Evolutionary conservation across 2,329 filamentous ascomycete species (phyloP).

Genomic region (Trichoderma koningiopsis): DNA sequence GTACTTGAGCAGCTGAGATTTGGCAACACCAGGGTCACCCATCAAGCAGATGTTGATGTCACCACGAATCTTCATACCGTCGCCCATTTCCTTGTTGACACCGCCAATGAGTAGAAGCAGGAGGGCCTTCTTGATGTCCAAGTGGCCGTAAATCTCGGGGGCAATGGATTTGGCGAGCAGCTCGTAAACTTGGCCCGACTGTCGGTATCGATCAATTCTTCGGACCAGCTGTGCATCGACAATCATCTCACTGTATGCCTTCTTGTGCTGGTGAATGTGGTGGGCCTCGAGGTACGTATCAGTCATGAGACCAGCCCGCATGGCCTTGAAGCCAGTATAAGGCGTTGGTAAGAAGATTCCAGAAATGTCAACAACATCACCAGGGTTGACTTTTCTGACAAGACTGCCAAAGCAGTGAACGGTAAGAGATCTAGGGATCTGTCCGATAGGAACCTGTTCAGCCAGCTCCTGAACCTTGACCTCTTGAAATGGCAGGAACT

Average conservation of each 20-base stretch:
- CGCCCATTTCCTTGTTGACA: constrained; percentile 93
- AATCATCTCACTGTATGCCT: constrained; percentile 90
- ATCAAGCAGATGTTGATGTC: constrained; percentile 99
- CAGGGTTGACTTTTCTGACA: constrained; percentile 85
- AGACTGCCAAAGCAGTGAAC: constrained; percentile 86
- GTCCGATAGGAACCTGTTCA: constrained; percentile 97
- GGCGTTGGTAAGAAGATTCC: constrained; percentile 96
- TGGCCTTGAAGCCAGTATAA: constrained; percentile 98
- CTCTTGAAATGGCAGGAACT: constrained; percentile 97
- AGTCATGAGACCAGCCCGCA: constrained; percentile 91
- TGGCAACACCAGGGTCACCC: constrained; percentile 99
- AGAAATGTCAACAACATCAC: constrained; percentile 89
- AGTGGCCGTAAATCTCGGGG: constrained; percentile 93
- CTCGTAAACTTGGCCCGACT: constrained; percentile 91
- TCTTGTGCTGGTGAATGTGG: constrained; percentile 93
- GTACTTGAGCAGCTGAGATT: constrained; percentile 97
- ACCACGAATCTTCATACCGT: constrained; percentile 98
- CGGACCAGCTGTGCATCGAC: constrained; percentile 78
- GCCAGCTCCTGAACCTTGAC: constrained; percentile 98
- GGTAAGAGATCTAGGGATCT: constrained; percentile 90
- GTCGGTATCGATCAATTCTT: constrained; percentile 82
- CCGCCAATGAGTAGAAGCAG: constrained; percentile 94
- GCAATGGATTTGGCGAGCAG: constrained; percentile 94
- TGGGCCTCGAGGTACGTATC: constrained; percentile 98
- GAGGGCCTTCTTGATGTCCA: constrained; percentile 97